These are phyloP conservation scores for Aureobasidium sp. DNA, from an alignment of 2,329 filamentous ascomycete genomes.

Conservation along the genomic window DNA sequence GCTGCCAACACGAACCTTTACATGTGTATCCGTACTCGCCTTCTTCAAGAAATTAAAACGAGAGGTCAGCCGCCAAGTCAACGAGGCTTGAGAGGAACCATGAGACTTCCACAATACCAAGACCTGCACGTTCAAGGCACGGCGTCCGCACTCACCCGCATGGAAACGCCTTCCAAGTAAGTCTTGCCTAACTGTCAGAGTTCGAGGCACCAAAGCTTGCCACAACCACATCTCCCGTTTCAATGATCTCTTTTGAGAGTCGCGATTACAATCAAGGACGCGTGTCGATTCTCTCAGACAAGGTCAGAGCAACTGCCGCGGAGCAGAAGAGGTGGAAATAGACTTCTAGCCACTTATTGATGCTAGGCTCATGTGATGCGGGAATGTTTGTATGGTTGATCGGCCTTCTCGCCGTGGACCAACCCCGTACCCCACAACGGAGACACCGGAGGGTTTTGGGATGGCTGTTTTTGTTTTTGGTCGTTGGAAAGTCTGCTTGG, in stretches of 20 bases:
- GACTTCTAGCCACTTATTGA: not conserved
- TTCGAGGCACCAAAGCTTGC: slow-evolving; percentile 1
- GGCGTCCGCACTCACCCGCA: not conserved
- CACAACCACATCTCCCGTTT: not conserved
- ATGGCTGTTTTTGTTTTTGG: not conserved
- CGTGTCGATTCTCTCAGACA: not conserved
- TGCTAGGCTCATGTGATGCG: slow-evolving; percentile 1
- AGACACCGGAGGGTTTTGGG: not conserved
- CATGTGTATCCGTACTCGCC: too few relatives aligned
- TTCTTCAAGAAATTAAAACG: not conserved
- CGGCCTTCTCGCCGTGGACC: not conserved
- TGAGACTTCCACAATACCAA: not conserved
- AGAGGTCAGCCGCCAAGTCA: slow-evolving; percentile 4
- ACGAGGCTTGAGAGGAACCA: not conserved
- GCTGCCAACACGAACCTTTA: too few relatives aligned
- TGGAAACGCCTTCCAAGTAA: not conserved
- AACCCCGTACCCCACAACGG: not conserved
- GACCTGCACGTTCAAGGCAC: not conserved
- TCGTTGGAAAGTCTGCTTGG: slow-evolving; percentile 3
- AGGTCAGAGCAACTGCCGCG: not conserved
- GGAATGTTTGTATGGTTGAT: not conserved
- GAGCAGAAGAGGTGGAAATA: not conserved
- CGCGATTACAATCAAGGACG: not conserved
- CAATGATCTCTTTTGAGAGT: not conserved
- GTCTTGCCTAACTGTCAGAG: not conserved